phyloP scores from a whole-genome alignment of 2,329 filamentous ascomycete species.

The Cercospora berteroae region DNA sequence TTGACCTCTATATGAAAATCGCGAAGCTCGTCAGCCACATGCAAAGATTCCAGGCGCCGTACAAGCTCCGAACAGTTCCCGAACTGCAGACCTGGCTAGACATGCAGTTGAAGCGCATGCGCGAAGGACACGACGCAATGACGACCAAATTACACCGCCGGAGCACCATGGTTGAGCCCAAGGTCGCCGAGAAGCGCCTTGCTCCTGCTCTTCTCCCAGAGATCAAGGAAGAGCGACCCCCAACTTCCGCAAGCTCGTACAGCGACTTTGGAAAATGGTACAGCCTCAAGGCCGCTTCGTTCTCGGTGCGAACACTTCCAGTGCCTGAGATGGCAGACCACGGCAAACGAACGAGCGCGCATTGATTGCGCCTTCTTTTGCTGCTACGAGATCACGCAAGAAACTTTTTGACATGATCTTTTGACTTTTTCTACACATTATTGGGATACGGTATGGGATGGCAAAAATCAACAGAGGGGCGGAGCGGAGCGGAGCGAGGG shows the following conservation, averaged over 20 bases:
- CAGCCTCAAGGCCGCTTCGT: slow-evolving; percentile 2
- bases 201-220: slow-evolving; percentile 11
- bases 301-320: slow-evolving; percentile 4
- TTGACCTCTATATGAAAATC: slow-evolving; percentile 93
- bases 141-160: slow-evolving; percentile 74
- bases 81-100: slow-evolving; percentile 94
- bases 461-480: neutral
- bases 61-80: slow-evolving; percentile 74
- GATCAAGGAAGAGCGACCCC: neutral
- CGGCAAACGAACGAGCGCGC: slow-evolving; percentile 10
- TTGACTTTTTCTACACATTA: neutral
- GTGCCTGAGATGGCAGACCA: slow-evolving; percentile 5
- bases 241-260: neutral
- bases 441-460: neutral
- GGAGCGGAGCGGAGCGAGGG: neutral
- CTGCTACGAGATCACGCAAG: neutral
- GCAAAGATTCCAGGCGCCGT: slow-evolving; percentile 93
- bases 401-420: neutral
- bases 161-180: slow-evolving; percentile 77
- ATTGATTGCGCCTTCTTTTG: neutral
- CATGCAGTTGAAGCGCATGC: slow-evolving; percentile 73
- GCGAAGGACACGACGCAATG: slow-evolving; percentile 60
- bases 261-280: slow-evolving; percentile 6
- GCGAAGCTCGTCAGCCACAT: slow-evolving; percentile 94
- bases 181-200: slow-evolving; percentile 17